Conservation (phyloP, 345 rosid genomes). For the Carallia brachiata region DNA sequence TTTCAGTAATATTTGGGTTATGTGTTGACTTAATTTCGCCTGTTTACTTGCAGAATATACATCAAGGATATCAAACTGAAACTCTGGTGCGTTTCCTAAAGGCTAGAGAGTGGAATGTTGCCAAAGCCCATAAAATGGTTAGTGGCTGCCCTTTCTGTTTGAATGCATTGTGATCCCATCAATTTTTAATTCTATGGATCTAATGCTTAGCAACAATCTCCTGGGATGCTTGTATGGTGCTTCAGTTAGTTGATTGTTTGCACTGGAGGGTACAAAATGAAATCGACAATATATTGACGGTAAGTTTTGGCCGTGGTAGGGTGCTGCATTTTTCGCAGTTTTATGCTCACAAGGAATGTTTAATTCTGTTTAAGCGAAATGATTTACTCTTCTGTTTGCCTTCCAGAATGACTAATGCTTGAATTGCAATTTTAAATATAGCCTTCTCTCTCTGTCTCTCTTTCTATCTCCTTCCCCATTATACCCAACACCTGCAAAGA, state of each 20-base stretch:
- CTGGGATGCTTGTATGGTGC: constrained; percentile 19
- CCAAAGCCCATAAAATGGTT: constrained; percentile 89
- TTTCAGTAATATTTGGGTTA: background rate
- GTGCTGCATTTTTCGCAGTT: background rate
- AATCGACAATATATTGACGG: constrained; percentile 71
- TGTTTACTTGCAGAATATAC: constrained; percentile 62
- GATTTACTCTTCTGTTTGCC: too few species aligned
- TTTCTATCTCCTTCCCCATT: too few species aligned
- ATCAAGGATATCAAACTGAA: constrained; percentile 77
- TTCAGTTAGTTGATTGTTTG: constrained; percentile 80
- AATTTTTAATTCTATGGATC: background rate
- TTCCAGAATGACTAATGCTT: too few species aligned
- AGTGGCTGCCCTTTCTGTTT: constrained; percentile 13
- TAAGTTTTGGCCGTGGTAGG: constrained; percentile 34
- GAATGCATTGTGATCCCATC: background rate
- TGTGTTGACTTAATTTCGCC: background rate
- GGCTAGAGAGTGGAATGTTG: constrained; percentile 90
- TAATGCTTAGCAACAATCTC: constrained; percentile 13
- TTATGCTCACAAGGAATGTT: too few species aligned
- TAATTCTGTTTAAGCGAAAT: too few species aligned
- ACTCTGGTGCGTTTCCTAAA: constrained; percentile 72
- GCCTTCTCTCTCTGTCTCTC: too few species aligned
- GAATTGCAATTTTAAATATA: too few species aligned
- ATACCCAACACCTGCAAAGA: too few species aligned
- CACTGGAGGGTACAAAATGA: constrained; percentile 85